Evolutionary conservation across 192 early-diverging fungal genomes (phyloP), one percentile per base, ranked within the genome.

Genomic region (Backusella morwellensis): DNA sequence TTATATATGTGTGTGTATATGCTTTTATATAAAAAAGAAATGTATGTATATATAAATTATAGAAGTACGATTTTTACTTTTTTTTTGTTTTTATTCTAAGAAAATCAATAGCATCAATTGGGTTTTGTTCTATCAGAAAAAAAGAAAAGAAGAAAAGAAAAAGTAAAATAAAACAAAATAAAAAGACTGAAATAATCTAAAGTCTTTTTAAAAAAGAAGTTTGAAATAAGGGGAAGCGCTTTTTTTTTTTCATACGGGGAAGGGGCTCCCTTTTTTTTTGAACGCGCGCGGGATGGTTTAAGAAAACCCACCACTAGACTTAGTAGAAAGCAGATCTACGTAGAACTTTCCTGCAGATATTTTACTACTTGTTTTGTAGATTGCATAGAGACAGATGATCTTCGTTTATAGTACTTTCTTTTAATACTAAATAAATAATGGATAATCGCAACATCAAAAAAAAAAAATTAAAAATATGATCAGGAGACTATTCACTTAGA

Each of bases 331-430:
- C 29, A 40, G 38, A 69, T 69, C 69, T 70, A 70, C 40, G 26
- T 70, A 70, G 40, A 70, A 70, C 69, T 70, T 70, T 70, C 69
- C 38, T 70, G 69, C 69, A 70, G 69, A 44, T 70, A 3, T 41
- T 32, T 32, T 26, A 69, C 36, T 41, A 40, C 69, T 70, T 70
- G 21, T 70, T 70, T 44, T 35, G 69, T 70, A 38, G 36, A 70
- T 70, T 70, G 40, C 69, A 70, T 70, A 38, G 23, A 70, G 35
- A 36, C 38, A 70, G 36, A 70, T 44, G 40, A 70, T 40, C 40
- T 26, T 44, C 36, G n/a, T 42, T 21, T 35, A 69, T 69, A 36
- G 32, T 69, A 0, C 63, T 14, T 34, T 12, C 21, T 15, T 26
- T 66, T 35, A 26, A 66, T 66, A 15, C 26, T 32, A 34, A 67